These are phyloP conservation scores for Coemansia asiatica DNA, from an alignment of 192 early-diverging fungal genomes.

Conservation along the genomic window DNA sequence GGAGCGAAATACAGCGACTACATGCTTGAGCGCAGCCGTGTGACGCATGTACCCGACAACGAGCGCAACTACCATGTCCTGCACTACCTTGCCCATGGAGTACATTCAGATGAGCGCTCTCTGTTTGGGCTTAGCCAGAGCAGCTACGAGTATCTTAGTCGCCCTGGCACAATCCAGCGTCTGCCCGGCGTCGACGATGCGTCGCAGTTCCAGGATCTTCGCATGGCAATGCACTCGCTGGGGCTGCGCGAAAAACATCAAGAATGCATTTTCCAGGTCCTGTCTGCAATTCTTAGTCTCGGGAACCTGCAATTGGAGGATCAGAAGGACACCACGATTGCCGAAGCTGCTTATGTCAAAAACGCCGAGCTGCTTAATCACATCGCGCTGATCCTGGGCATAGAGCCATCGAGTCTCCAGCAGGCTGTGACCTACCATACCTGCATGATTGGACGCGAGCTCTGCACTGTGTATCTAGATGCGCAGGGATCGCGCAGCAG, in stretches of 20 bases:
- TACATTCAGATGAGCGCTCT: constrained; percentile 70
- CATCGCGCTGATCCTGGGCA: constrained; percentile 83
- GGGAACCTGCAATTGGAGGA: constrained; percentile 83
- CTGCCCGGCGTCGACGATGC: constrained; percentile 63
- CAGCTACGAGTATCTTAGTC: constrained; percentile 56
- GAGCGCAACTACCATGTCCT: constrained; percentile 95
- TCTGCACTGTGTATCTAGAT: constrained; percentile 81
- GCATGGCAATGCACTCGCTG: constrained; percentile 82
- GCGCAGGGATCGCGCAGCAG: constrained; percentile 68
- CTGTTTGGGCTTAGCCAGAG: constrained; percentile 68
- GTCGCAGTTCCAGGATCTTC: constrained; percentile 66
- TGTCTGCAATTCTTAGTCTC: constrained; percentile 85
- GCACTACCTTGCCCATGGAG: constrained; percentile 91
- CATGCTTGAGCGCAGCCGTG: constrained; percentile 81
- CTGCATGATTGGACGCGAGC: constrained; percentile 77
- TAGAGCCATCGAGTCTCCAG: constrained; percentile 72
- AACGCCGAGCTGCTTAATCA: constrained; percentile 80
- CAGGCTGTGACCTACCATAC: constrained; percentile 85
- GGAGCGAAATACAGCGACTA: constrained; percentile 88
- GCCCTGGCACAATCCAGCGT: constrained; percentile 51
- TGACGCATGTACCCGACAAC: constrained; percentile 62
- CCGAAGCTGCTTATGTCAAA: constrained; percentile 76
- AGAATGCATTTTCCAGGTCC: constrained; percentile 79
- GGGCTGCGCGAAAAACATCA: constrained; percentile 82
- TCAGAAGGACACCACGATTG: constrained; percentile 64